Evolutionary conservation across 768 basidiomycete species (phyloP), one percentile per base, ranked within the genome.

Genomic region (Kwoniella heveanensis): DNA sequence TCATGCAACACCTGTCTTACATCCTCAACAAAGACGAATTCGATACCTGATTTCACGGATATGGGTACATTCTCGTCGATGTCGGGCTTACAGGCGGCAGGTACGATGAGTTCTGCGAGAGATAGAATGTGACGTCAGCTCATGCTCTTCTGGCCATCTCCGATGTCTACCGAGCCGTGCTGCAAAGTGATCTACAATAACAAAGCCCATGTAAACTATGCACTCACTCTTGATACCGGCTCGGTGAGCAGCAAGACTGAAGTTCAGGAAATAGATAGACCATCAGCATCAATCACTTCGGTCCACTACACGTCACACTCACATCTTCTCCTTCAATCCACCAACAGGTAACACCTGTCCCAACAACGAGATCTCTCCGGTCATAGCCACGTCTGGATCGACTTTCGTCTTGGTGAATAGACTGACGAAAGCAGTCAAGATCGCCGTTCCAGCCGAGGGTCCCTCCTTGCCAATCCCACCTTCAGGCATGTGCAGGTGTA

Each of bases 31-130:
- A 95, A 98, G 65, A 97, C 91, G 68, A 99, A 92, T 52, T 87
- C 85, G 64, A 98, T 93, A 22, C 94, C 95, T 6, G 87, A 88
- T 85, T 97, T 97, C 68, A 97, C 94, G 72, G 92, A 93, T 71
- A 88, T 88, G 0, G 92, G 93, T 0, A 98, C 95, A 76, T 98
- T 98, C 83, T 93, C 92, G 81, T 97, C 92, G 30, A 99, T 94
- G 74, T 98, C 95, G 0, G 91, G 88, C 25, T 88, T 87, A 79
- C 95, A 95, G 1, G 90, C 94, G 13, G 67, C 64, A 5, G 80
- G 80, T n/a, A 81, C 76, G 37, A 81, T 76, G 26, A 81, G 74
- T 66, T 80, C 79, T 80, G 39, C 30, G 13, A 39, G 21, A 53
- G 26, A 32, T 32, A 32, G 32, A n/a, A n/a, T n/a, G n/a, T n/a